These are phyloP conservation scores for Phaffia australis DNA, from an alignment of 768 basidiomycete species.

Conservation along the genomic window DNA sequence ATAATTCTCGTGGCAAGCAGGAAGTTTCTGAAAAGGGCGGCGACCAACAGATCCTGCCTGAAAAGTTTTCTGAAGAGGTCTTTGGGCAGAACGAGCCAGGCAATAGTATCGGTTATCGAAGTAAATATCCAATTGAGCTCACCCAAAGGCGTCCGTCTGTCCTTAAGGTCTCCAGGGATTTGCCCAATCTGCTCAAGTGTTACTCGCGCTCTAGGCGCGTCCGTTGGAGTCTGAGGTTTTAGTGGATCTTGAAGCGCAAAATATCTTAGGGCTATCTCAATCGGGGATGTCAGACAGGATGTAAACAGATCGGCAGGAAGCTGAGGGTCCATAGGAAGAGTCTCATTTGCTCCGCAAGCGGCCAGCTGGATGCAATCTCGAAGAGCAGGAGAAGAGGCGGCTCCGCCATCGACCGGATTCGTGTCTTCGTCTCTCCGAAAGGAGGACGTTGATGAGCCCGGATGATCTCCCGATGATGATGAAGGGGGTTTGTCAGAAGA, in stretches of 20 bases:
- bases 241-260: constrained; percentile 73
- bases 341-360: constrained; percentile 82
- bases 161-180: constrained; percentile 91
- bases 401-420: not conserved
- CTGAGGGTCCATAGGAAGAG: constrained; percentile 87
- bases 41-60: constrained; percentile 87
- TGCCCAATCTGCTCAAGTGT: constrained; percentile 83
- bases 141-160: constrained; percentile 86
- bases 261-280: constrained; percentile 90
- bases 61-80: constrained; percentile 89
- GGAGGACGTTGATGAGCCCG: not conserved
- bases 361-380: constrained; percentile 81
- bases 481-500: constrained; percentile 8
- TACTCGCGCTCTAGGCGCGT: constrained; percentile 26
- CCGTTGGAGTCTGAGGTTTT: constrained; percentile 7
- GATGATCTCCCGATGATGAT: not conserved
- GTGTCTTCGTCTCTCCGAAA: not conserved
- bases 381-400: constrained; percentile 15
- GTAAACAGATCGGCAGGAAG: constrained; percentile 97
- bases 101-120: constrained; percentile 96
- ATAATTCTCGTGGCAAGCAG: constrained; percentile 93
- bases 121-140: constrained; percentile 99
- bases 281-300: constrained; percentile 92
- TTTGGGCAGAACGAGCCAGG: constrained; percentile 92
- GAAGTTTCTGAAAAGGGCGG: constrained; percentile 93